Evolutionary conservation across 192 early-diverging fungal species (phyloP).

Genomic region (Umbelopsis isabellina): DNA sequence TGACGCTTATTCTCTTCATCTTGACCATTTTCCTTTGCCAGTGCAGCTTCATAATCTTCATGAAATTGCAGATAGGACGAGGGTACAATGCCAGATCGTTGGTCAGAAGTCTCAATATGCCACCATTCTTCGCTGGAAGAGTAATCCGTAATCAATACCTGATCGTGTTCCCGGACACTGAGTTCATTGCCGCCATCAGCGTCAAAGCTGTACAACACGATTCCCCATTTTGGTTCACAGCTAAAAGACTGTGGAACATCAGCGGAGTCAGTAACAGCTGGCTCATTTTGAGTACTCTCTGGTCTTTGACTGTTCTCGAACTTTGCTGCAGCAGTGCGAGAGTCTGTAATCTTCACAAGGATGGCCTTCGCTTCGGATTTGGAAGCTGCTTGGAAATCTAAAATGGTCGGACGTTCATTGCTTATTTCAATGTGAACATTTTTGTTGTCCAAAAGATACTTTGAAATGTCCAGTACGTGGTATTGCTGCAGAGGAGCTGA

Average conservation of each 20-base stretch:
- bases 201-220: conserved; percentile 82
- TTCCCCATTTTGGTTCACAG: conserved; percentile 35
- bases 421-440: conserved; percentile 65
- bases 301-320: conserved; percentile 36
- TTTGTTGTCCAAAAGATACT: conserved; percentile 66
- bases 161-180: conserved; percentile 80
- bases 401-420: conserved; percentile 54
- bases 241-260: conserved; percentile 24
- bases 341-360: conserved; percentile 62
- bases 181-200: conserved; percentile 87
- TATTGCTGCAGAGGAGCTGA: conserved; percentile 61
- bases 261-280: conserved; percentile 16
- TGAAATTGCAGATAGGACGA: conserved; percentile 71
- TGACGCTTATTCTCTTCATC: conserved; percentile 31
- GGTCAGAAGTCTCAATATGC: conserved; percentile 65
- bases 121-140: conserved; percentile 89
- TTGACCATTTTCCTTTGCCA: conserved; percentile 28
- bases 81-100: conserved; percentile 79
- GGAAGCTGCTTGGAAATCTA: conserved; percentile 65
- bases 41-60: conserved; percentile 33
- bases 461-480: conserved; percentile 60
- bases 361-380: conserved; percentile 72
- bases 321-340: conserved; percentile 47
- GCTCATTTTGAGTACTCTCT: conserved; percentile 20
- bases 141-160: conserved; percentile 82